Evolutionary conservation across 2,329 filamentous ascomycete species (phyloP), one percentile per base, ranked within the genome.

Genomic region (Aspergillus oerlinghausenensis): DNA sequence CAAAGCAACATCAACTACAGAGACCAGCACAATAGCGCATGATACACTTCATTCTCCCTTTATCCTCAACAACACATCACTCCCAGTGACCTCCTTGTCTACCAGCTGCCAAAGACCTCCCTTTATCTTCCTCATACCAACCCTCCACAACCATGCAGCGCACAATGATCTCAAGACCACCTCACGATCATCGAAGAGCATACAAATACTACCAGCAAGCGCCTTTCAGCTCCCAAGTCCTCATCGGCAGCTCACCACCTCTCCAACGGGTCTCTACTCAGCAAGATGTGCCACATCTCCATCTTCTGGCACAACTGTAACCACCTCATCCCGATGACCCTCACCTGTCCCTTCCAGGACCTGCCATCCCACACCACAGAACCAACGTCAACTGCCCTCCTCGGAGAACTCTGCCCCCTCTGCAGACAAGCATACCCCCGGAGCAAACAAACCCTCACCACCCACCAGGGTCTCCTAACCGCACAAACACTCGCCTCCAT

Each of bases 271-370:
- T 32, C 29, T 14, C 29, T 32, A 14, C 11, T 2, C 1, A 32
- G 32, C 54, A 51, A 35, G 2, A 56, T 56, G 55, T 54, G 55
- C 35, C 55, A 50, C 19, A 21, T 28, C 42, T n/a, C 35, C 47
- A 26, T 53, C 50, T 43, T 55, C 25, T 55, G 52, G 52, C 48
- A 55, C 48, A 40, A 21, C 25, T 55, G 52, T 23, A 26, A 55
- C 48, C 52, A 55, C 19, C 52, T 55, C n/a, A 29, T 43, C 38
- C 26, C 40, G 35, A 50, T 26, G 17, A 40, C 38, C 29, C n/a
- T 48, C 35, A 14, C 23, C 43, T 47, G 43, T 47, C 43, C 43
- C 11, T 26, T 47, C 43, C 43, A 26, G 11, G 21, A 26, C 4
- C 21, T 47, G 9, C 43, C 43, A 11, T 47, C 43, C 4, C 43